Conservation (phyloP, 2,329 filamentous ascomycete species). For the Raffaelea deltoideospora region DNA sequence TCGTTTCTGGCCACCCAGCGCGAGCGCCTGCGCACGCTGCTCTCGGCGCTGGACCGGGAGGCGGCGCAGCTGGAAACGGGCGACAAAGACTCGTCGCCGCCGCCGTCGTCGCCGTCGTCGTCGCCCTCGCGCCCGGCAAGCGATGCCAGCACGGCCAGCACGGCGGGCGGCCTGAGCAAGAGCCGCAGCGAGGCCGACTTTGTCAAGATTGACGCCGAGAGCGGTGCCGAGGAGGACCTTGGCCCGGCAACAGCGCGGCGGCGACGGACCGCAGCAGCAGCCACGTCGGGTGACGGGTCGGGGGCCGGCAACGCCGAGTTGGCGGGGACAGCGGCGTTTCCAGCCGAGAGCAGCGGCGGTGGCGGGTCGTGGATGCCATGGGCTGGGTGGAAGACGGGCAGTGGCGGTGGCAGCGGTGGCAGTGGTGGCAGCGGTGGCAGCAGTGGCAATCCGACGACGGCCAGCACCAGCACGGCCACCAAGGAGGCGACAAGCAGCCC, state of each 20-base stretch:
- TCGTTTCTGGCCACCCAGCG: constrained; percentile 66
- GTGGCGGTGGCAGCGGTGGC: constrained; percentile 11
- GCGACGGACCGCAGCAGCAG: constrained; percentile 13
- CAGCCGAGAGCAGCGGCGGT: background rate
- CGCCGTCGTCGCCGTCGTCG: constrained; percentile 1
- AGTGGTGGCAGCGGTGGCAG: constrained; percentile 11
- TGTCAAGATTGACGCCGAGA: constrained; percentile 66
- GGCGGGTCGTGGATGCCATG: constrained; percentile 34
- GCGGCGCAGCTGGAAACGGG: constrained; percentile 45
- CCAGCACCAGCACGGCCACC: no score
- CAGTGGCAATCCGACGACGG: no score
- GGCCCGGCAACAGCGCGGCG: constrained; percentile 5
- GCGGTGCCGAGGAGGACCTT: constrained; percentile 36
- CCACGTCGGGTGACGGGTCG: background rate
- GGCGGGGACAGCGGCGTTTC: no score
- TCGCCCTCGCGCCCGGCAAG: constrained; percentile 9
- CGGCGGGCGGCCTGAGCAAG: constrained; percentile 56
- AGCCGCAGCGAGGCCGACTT: constrained; percentile 81
- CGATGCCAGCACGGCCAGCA: constrained; percentile 31
- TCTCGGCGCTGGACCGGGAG: constrained; percentile 68
- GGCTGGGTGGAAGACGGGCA: no score
- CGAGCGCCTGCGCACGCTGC: constrained; percentile 57
- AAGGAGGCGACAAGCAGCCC: no score
- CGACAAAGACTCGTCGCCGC: constrained; percentile 32
- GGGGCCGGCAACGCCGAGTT: background rate